Evolutionary conservation across 768 basidiomycete genomes (phyloP).

Genomic region (Lentinula lateritia): DNA sequence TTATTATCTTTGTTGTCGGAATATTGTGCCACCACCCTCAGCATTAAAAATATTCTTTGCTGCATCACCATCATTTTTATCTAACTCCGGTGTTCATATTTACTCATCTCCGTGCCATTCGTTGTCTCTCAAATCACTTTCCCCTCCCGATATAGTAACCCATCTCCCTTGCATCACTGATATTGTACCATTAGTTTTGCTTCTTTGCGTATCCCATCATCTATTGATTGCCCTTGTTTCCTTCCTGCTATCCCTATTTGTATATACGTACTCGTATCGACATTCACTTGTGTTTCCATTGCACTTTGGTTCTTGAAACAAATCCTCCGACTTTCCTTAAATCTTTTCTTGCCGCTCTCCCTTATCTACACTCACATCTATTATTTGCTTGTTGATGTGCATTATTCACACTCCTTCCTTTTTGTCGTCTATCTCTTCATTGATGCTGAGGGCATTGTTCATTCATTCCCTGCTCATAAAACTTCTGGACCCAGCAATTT

Average conservation of each 20-base stretch:
- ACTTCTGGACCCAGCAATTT: background rate
- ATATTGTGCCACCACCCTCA: slow-evolving; percentile 4
- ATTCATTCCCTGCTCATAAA: background rate
- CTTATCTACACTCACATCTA: background rate
- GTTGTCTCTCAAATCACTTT: background rate
- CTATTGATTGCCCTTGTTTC: too few species aligned
- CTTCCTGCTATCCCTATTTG: background rate
- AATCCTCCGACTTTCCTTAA: background rate
- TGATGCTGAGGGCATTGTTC: background rate
- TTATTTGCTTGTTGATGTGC: background rate
- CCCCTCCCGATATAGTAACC: background rate
- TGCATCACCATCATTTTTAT: background rate
- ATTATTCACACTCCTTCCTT: background rate
- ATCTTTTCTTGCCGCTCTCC: background rate
- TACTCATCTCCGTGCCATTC: slow-evolving; percentile 4
- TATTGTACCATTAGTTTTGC: background rate
- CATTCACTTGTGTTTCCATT: background rate
- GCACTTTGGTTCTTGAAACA: background rate
- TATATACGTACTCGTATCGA: background rate
- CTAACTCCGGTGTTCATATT: background rate
- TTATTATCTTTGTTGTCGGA: background rate
- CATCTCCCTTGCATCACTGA: background rate
- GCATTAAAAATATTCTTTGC: background rate
- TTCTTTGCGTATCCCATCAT: background rate
- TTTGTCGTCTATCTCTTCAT: background rate